A percentile compares a stretch with the other conserved stretches of the same genome.
phyloP scores from a whole-genome alignment of 495 filamentous ascomycete genomes.

The Daldinia vernicosa region DNA sequence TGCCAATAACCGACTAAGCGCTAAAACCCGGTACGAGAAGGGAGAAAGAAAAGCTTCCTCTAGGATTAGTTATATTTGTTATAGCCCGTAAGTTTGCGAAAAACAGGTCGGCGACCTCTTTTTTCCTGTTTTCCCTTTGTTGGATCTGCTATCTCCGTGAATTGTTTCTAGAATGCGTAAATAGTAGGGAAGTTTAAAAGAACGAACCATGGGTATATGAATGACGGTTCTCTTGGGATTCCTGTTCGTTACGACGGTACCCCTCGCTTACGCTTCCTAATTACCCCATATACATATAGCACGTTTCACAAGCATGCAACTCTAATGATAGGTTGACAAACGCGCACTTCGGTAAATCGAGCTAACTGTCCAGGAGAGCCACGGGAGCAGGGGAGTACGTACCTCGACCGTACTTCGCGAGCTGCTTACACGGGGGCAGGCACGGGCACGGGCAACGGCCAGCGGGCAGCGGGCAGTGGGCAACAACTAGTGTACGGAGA shows the following conservation, averaged over 20 bases:
- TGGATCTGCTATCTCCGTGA: constrained; percentile 6
- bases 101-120: neutral
- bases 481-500: constrained; percentile 14
- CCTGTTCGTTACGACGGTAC: constrained; percentile 26
- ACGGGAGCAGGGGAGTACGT: neutral
- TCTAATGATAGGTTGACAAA: constrained; percentile 42
- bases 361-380: constrained; percentile 1
- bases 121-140: constrained; percentile 3
- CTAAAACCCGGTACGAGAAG: neutral
- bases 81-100: neutral
- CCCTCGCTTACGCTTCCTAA: constrained; percentile 38
- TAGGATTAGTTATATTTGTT: constrained; percentile 2
- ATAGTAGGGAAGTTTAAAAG: constrained; percentile 14
- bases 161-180: constrained; percentile 21
- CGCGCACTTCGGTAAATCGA: constrained; percentile 43
- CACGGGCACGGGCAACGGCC: constrained; percentile 16
- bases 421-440: constrained; percentile 14
- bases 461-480: neutral
- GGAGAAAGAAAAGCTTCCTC: constrained; percentile 1
- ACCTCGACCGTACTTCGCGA: neutral
- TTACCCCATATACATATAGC: constrained; percentile 44
- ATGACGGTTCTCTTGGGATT: constrained; percentile 23
- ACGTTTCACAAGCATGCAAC: constrained; percentile 43
- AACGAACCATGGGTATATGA: constrained; percentile 13
- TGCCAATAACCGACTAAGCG: constrained; percentile 21